A percentile compares a stretch with the other conserved stretches of the same genome.
These are phyloP conservation scores for Candida gigantensis DNA, from an alignment of 1,139 yeast species.

Conservation along the genomic window DNA sequence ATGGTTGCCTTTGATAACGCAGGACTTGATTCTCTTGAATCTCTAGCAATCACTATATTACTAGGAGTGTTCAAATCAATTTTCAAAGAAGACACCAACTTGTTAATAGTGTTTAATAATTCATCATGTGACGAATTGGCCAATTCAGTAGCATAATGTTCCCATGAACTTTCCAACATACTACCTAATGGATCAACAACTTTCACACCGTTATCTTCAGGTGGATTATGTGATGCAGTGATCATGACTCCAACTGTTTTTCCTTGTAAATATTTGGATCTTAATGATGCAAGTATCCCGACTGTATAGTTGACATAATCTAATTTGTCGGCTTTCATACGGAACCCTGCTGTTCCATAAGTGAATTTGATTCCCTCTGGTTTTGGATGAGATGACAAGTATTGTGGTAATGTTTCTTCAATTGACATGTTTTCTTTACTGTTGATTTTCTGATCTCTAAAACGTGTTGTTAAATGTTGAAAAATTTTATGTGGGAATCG, in stretches of 20 bases:
- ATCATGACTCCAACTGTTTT: constrained; percentile 87
- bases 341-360: constrained; percentile 97
- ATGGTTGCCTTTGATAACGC: constrained; percentile 60
- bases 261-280: constrained; percentile 72
- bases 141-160: constrained; percentile 70
- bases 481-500: neutral
- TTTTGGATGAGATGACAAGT: constrained; percentile 36
- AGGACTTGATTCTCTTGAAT: constrained; percentile 79
- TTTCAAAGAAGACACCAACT: constrained; percentile 31
- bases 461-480: neutral
- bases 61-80: constrained; percentile 43
- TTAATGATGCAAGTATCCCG: constrained; percentile 76
- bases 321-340: constrained; percentile 68
- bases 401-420: constrained; percentile 12
- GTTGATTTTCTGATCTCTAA: neutral
- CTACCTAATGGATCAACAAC: constrained; percentile 92
- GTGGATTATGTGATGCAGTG: constrained; percentile 97
- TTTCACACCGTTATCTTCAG: constrained; percentile 94
- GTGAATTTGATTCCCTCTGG: constrained; percentile 50
- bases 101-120: constrained; percentile 26
- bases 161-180: constrained; percentile 89
- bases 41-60: constrained; percentile 60
- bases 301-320: constrained; percentile 86
- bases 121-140: constrained; percentile 66
- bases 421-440: constrained; percentile 13